Conservation (phyloP, 1,139 yeast species). For the Pichia sp. region DNA sequence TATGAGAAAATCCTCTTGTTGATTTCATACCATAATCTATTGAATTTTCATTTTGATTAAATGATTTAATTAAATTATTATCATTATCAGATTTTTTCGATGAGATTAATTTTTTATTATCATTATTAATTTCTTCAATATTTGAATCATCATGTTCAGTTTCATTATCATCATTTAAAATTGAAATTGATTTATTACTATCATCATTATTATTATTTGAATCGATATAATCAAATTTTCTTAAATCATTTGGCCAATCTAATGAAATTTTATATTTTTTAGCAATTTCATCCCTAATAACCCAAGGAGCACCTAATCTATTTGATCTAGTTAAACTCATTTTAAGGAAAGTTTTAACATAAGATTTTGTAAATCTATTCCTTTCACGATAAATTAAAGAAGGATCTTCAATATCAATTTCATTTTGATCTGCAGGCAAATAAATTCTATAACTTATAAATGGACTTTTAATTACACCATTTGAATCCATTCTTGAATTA, state of each 20-base stretch:
- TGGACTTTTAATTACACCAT: conserved; percentile 49
- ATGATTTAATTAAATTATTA: background rate
- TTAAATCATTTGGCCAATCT: conserved; percentile 44
- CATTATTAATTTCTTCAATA: no score
- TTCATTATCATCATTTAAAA: conserved; percentile 4
- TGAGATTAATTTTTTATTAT: no score
- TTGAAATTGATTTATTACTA: background rate
- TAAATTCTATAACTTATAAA: conserved; percentile 67
- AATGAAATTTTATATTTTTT: conserved; percentile 52
- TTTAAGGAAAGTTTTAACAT: conserved; percentile 83
- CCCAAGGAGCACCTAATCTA: conserved; percentile 95
- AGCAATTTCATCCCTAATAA: conserved; percentile 75
- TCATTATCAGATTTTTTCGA: background rate
- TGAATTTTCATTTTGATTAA: conserved; percentile 7
- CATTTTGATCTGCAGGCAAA: conserved; percentile 12
- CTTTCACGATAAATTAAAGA: conserved; percentile 71
- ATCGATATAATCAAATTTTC: conserved; percentile 20
- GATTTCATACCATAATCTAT: conserved; percentile 14
- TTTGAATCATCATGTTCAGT: conserved; percentile 2
- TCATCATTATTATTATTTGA: background rate
- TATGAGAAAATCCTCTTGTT: conserved; percentile 13
- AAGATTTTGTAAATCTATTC: conserved; percentile 81
- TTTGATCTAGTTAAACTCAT: conserved; percentile 76
- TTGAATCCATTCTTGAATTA: conserved; percentile 38
- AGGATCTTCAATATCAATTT: conserved; percentile 61